Evolutionary conservation across 495 filamentous ascomycete species (phyloP).

Genomic region (Podospora conica): DNA sequence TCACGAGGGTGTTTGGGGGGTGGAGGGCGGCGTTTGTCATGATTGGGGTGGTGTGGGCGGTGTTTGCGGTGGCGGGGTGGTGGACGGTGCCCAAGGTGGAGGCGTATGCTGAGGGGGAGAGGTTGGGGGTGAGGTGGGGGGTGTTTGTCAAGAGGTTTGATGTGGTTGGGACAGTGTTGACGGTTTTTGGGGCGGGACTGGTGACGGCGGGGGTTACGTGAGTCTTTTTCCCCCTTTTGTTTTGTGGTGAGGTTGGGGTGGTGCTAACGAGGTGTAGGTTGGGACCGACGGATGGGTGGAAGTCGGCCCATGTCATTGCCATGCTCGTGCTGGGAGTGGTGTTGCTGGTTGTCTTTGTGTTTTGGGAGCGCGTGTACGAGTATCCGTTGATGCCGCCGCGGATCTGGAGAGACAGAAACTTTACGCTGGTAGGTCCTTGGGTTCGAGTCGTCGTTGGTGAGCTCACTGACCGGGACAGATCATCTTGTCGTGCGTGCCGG

Average conservation of each 20-base stretch:
- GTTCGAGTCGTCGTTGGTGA: neutral
- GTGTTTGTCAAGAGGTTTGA: constrained; percentile 53
- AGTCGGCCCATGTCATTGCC: constrained; percentile 52
- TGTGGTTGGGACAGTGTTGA: constrained; percentile 53
- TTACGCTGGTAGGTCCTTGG: constrained; percentile 42
- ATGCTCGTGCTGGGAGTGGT: constrained; percentile 54
- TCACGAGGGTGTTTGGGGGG: constrained; percentile 51
- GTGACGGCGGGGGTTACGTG: constrained; percentile 60
- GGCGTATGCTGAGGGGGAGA: constrained; percentile 37
- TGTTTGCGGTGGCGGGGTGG: constrained; percentile 51
- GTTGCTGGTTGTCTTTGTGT: constrained; percentile 49
- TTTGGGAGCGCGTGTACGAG: constrained; percentile 52
- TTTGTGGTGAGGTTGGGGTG: neutral
- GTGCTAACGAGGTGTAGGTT: constrained; percentile 24
- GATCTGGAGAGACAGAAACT: constrained; percentile 49
- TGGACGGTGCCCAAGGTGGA: constrained; percentile 60
- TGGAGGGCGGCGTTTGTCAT: constrained; percentile 62
- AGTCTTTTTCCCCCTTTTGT: constrained; percentile 25
- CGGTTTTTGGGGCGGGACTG: constrained; percentile 58
- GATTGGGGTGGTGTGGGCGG: constrained; percentile 55
- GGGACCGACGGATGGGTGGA: constrained; percentile 52
- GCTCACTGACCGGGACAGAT: constrained; percentile 35
- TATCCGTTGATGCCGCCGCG: constrained; percentile 50
- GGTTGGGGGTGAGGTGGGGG: constrained; percentile 34
- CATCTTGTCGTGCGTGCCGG: constrained; percentile 44